Conservation (phyloP, 306 rosid genomes). For the Ormosia semicastrata region DNA sequence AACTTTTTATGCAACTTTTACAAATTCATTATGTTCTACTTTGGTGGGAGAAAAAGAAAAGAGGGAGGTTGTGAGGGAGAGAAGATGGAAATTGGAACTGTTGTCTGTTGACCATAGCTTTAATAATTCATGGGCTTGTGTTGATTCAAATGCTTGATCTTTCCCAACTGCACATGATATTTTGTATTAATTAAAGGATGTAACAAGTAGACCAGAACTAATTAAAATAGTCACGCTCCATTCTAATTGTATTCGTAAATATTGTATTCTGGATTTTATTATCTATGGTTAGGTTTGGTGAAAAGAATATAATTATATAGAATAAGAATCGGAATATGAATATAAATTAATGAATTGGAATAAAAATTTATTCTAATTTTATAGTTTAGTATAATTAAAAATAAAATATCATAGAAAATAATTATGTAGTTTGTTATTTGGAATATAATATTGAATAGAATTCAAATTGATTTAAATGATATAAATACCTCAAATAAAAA, state of each 20-base stretch:
- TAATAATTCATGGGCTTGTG: background rate
- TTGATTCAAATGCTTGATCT: constrained; percentile 12
- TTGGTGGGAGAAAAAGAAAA: background rate
- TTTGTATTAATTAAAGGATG: constrained; percentile 13
- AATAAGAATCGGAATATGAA: too few species aligned
- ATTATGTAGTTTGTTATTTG: too few species aligned
- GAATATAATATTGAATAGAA: too few species aligned
- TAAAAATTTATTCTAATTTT: too few species aligned
- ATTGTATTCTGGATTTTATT: background rate
- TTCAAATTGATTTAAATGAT: too few species aligned
- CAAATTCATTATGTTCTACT: background rate
- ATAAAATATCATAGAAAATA: too few species aligned
- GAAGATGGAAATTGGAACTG: background rate
- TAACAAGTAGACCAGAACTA: background rate
- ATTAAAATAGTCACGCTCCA: constrained; percentile 25
- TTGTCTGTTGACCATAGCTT: constrained; percentile 25
- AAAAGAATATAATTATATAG: too few species aligned
- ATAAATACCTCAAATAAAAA: too few species aligned
- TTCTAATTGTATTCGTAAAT: background rate
- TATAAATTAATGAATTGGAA: too few species aligned
- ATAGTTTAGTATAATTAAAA: too few species aligned
- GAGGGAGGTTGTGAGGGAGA: background rate
- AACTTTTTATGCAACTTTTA: background rate
- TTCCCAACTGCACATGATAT: constrained; percentile 44
- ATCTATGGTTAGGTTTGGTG: too few species aligned